Evolutionary conservation across 2,329 filamentous ascomycete genomes (phyloP).

Genomic region (Aotearoamyces nothofagi): DNA sequence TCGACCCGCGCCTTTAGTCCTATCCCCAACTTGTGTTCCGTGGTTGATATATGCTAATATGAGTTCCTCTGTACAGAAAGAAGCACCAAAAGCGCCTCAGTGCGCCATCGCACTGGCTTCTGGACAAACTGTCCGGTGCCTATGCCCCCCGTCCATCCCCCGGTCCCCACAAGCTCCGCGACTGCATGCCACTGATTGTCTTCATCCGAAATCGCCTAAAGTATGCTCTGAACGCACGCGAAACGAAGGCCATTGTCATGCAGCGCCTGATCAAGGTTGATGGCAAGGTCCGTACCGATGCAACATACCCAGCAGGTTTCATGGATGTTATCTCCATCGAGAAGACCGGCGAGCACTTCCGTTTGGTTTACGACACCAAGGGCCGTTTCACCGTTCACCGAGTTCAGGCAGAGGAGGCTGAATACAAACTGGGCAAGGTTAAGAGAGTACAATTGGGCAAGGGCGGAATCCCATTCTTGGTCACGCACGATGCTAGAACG

Average conservation of each 20-base stretch:
- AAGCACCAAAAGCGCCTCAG: constrained; percentile 99
- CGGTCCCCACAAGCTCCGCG: constrained; percentile 98
- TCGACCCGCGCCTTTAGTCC: background rate
- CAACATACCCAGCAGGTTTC: constrained; percentile 93
- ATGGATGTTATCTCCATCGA: constrained; percentile 99
- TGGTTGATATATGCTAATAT: constrained; percentile 6
- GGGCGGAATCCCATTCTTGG: constrained; percentile 99
- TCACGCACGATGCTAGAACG: constrained; percentile 99
- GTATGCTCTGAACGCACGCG: constrained; percentile 98
- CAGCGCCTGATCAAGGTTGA: constrained; percentile 99
- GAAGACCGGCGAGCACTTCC: constrained; percentile 99
- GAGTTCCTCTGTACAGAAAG: constrained; percentile 44
- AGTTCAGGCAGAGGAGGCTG: constrained; percentile 95
- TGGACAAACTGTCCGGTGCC: constrained; percentile 97
- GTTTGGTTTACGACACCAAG: constrained; percentile 99
- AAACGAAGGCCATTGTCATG: constrained; percentile 97
- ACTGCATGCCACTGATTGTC: constrained; percentile 97
- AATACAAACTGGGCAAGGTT: constrained; percentile 99
- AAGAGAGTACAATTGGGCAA: constrained; percentile 98
- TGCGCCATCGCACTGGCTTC: constrained; percentile 98
- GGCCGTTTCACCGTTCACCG: constrained; percentile 99
- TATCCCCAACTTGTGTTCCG: background rate
- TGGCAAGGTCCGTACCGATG: constrained; percentile 97
- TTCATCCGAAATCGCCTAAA: constrained; percentile 96
- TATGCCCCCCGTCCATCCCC: constrained; percentile 57